Conservation (phyloP, 2,329 filamentous ascomycete genomes). For the Stachybotrys chlorohalonatus region DNA sequence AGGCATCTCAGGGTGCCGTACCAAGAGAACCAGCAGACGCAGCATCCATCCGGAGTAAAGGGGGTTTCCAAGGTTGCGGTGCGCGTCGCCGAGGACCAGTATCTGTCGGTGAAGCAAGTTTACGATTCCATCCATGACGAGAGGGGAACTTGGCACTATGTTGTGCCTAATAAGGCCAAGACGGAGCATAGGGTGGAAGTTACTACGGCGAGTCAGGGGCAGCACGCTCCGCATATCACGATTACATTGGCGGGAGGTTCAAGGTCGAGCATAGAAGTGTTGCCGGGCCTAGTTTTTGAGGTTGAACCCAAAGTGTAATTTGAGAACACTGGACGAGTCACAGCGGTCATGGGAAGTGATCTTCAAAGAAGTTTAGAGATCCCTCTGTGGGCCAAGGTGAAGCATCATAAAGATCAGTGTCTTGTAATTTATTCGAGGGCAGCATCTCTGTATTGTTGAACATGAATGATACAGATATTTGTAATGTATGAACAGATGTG, state of each 20-base stretch:
- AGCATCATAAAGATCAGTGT: too few relatives aligned
- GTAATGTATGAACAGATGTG: too few relatives aligned
- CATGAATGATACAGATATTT: too few relatives aligned
- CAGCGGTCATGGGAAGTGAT: too few relatives aligned
- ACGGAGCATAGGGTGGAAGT: background rate
- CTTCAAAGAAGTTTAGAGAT: too few relatives aligned
- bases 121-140: slow-evolving; percentile 18
- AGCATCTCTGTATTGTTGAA: too few relatives aligned
- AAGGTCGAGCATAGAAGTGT: background rate
- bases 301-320: background rate
- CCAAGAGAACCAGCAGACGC: slow-evolving; percentile 13
- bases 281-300: background rate
- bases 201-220: background rate
- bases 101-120: slow-evolving; percentile 8
- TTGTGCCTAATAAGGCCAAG: slow-evolving; percentile 2
- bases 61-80: slow-evolving; percentile 40
- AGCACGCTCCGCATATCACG: background rate
- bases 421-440: too few relatives aligned
- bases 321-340: background rate
- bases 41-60: slow-evolving; percentile 40
- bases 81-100: slow-evolving; percentile 15
- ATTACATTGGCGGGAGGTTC: background rate
- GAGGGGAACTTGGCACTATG: slow-evolving; percentile 4
- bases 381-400: too few relatives aligned
- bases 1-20: slow-evolving; percentile 46